Percentiles rank a stretch among this genome's conserved stretches.
phyloP scores from a whole-genome alignment of 2,329 filamentous ascomycete genomes.

The Raffaelea ambrosiae region DNA sequence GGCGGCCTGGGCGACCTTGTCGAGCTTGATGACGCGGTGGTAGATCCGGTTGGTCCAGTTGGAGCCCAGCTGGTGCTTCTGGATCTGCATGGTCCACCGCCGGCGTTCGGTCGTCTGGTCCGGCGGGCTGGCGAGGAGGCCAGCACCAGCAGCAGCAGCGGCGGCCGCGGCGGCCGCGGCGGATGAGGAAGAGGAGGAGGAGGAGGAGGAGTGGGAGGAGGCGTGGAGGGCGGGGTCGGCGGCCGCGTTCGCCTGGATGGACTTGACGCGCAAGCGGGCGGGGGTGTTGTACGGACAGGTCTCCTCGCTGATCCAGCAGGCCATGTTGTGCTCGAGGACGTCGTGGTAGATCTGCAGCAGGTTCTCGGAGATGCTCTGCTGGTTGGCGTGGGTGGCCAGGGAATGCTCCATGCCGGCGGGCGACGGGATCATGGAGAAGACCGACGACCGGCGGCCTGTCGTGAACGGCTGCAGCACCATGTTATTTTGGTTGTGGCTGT shows the following conservation, averaged over 20 bases:
- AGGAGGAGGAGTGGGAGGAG: too few relatives aligned
- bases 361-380: slow-evolving; percentile 29
- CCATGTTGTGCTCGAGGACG: slow-evolving; percentile 42
- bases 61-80: slow-evolving; percentile 24
- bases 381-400: slow-evolving; percentile 21
- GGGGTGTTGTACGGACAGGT: slow-evolving; percentile 39
- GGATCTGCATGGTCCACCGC: slow-evolving; percentile 10
- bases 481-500: neutral
- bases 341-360: slow-evolving; percentile 44
- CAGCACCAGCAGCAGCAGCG: neutral
- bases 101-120: slow-evolving; percentile 3
- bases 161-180: too few relatives aligned
- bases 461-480: slow-evolving; percentile 1
- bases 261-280: slow-evolving; percentile 3
- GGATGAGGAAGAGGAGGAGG: too few relatives aligned
- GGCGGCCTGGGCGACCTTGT: slow-evolving; percentile 30
- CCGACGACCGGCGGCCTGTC: neutral
- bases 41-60: slow-evolving; percentile 42
- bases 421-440: slow-evolving; percentile 5
- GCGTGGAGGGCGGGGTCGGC: too few relatives aligned
- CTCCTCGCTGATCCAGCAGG: slow-evolving; percentile 44
- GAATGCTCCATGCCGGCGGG: slow-evolving; percentile 11
- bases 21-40: slow-evolving; percentile 37
- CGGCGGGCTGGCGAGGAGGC: slow-evolving; percentile 7
- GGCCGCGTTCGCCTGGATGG: too few relatives aligned